Evolutionary conservation across 1,284 basidiomycete genomes (phyloP).

Genomic region (Boletus subluridellus): DNA sequence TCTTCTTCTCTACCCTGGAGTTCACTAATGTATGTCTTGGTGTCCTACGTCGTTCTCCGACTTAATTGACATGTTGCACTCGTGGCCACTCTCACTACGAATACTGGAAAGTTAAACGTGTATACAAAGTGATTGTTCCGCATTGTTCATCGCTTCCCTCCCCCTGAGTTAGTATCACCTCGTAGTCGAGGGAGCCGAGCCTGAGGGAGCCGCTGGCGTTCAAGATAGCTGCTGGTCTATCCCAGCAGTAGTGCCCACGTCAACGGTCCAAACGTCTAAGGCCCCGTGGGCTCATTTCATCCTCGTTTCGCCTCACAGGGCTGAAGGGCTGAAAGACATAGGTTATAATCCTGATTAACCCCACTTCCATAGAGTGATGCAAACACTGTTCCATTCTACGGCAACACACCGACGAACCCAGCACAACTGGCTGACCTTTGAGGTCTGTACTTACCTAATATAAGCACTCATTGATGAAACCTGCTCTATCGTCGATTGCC

Average conservation of each 20-base stretch:
- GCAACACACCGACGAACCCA: too few relatives aligned
- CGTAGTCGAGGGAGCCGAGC: too few relatives aligned
- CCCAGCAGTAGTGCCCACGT: too few relatives aligned
- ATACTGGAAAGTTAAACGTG: neutral
- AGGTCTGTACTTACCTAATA: too few relatives aligned
- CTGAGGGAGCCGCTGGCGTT: too few relatives aligned
- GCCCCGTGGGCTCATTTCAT: neutral
- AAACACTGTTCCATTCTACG: too few relatives aligned
- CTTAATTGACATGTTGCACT: neutral
- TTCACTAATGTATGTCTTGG: neutral
- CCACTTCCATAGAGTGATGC: neutral
- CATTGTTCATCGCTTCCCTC: neutral
- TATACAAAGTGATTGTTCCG: neutral
- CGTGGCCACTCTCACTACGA: neutral
- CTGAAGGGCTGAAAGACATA: too few relatives aligned
- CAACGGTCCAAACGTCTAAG: too few relatives aligned
- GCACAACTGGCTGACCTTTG: too few relatives aligned
- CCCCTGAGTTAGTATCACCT: too few relatives aligned
- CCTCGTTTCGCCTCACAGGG: neutral
- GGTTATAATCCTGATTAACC: neutral
- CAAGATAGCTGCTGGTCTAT: too few relatives aligned
- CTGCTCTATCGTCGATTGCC: neutral
- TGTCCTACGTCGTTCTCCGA: neutral
- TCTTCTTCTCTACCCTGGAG: neutral
- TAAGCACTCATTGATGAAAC: neutral